Percentiles rank a stretch among this genome's conserved stretches.
These are phyloP conservation scores for Brasilioporus rufonigricans DNA, from an alignment of 768 basidiomycete genomes.

Conservation along the genomic window DNA sequence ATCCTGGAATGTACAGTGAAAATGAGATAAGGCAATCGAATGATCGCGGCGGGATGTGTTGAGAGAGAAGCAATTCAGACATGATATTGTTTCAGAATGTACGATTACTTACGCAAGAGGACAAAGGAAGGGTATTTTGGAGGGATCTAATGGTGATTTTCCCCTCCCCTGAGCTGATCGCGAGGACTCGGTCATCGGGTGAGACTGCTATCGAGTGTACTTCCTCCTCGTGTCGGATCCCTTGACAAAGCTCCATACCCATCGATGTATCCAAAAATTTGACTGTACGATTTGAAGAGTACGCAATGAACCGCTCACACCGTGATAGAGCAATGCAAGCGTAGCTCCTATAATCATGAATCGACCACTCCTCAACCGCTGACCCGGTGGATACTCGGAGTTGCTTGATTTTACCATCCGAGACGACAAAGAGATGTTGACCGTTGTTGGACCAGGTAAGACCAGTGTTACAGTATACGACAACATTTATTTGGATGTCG, in stretches of 20 bases:
- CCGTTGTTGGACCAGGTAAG: too few species aligned
- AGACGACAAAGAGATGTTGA: too few species aligned
- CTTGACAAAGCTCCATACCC: not conserved
- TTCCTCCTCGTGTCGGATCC: not conserved
- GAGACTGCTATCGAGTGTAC: not conserved
- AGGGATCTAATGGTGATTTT: too few species aligned
- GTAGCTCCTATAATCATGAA: not conserved
- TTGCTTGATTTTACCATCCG: too few species aligned
- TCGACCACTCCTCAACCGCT: not conserved
- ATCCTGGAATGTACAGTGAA: not conserved
- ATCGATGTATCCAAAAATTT: not conserved
- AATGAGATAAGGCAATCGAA: too few species aligned
- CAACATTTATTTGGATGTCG: too few species aligned
- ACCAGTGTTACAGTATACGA: too few species aligned
- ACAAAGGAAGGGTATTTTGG: not conserved
- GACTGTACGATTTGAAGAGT: not conserved
- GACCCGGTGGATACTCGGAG: too few species aligned
- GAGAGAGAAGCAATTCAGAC: not conserved
- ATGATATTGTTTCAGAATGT: not conserved
- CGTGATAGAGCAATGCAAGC: not conserved
- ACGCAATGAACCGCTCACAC: not conserved
- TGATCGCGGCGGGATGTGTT: not conserved
- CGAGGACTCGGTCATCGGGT: too few species aligned
- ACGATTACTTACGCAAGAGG: not conserved
- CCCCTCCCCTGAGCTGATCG: too few species aligned